Evolutionary conservation across 2,329 filamentous ascomycete genomes (phyloP), one percentile per base, ranked within the genome.

Genomic region (Aspergillus pseudoterreus): DNA sequence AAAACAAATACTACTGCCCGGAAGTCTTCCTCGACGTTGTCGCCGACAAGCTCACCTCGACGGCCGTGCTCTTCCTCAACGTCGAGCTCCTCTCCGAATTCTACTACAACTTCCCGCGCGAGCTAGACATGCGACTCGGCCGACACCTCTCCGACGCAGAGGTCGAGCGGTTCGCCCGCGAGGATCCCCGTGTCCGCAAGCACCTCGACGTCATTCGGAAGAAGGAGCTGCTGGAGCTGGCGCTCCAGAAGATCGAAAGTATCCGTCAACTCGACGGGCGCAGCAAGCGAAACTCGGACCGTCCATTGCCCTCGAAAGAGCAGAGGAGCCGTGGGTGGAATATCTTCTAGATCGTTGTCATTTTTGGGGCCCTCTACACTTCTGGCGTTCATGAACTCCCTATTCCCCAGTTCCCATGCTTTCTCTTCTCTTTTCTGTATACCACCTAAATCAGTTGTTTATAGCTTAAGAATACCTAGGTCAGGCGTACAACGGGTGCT

Each of bases 1-100:
- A 87, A 65, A 96, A 96, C 77, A 96, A 96, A 76, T 96, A 97
- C 74, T 84, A 94, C 74, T 99, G 94, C 66, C 94, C 94, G 0
- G 94, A 99, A 69, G 83, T 99, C 14, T 99, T 99, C 77, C 83
- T 99, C n/a, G 92, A 99, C 64, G 91, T 95, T 3, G 94, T 96
- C 2, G 92, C 94, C 1, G 90, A 92, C 60, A 97, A 97, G 73
- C 82, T 99, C 45, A 95, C 92, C 3, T 87, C 90, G 1, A 99
- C 94, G 0, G 92, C 94, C 2, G 94, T 99, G 8, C 83, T 99
- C 0, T 99, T 99, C 78, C 82, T 99, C 27, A 96, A 99, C 65
- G 94, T 97, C 10, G 95, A 99, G 74, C 81, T 99, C 17, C 82
- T 99, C 15, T 92, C 89, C 2, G 95, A 99, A 66, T 99, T 97